phyloP scores from a whole-genome alignment of 306 rosid species.

The Dryas octopetala region DNA sequence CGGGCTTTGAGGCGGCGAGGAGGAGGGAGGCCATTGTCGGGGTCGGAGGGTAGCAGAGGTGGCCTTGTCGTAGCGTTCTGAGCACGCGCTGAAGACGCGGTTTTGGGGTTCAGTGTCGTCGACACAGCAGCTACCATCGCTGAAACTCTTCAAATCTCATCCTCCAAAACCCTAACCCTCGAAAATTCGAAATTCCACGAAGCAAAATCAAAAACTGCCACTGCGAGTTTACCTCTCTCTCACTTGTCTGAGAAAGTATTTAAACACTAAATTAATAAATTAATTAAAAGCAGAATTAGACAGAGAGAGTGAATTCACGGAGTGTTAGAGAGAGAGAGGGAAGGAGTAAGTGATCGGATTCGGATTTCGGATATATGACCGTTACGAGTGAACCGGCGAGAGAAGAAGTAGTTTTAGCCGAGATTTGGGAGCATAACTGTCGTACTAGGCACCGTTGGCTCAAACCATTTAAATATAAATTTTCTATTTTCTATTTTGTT shows the following conservation, averaged over 20 bases:
- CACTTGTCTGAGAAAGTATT: neutral
- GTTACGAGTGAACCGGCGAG: slow-evolving; percentile 31
- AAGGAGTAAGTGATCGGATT: slow-evolving; percentile 22
- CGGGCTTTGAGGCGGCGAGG: slow-evolving; percentile 60
- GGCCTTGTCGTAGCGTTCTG: slow-evolving; percentile 50
- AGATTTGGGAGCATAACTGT: slow-evolving; percentile 61
- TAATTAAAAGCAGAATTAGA: neutral
- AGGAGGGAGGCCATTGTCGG: slow-evolving; percentile 64
- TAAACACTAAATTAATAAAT: neutral
- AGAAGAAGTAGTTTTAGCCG: slow-evolving; percentile 25
- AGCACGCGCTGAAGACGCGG: slow-evolving; percentile 21
- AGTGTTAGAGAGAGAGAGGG: neutral
- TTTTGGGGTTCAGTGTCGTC: slow-evolving; percentile 51
- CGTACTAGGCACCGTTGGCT: slow-evolving; percentile 24
- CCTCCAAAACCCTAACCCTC: slow-evolving; percentile 33
- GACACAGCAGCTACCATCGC: slow-evolving; percentile 80
- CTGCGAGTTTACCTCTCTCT: neutral
- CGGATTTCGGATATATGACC: slow-evolving; percentile 8
- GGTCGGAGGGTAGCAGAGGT: slow-evolving; percentile 76
- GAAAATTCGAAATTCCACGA: neutral
- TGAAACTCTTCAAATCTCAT: slow-evolving; percentile 33
- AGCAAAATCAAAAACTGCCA: neutral
- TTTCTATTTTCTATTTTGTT: neutral
- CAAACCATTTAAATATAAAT: slow-evolving; percentile 5
- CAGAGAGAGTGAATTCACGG: neutral